phyloP scores from a whole-genome alignment of 2,329 filamentous ascomycete genomes.

The Kalmusia sp. region DNA sequence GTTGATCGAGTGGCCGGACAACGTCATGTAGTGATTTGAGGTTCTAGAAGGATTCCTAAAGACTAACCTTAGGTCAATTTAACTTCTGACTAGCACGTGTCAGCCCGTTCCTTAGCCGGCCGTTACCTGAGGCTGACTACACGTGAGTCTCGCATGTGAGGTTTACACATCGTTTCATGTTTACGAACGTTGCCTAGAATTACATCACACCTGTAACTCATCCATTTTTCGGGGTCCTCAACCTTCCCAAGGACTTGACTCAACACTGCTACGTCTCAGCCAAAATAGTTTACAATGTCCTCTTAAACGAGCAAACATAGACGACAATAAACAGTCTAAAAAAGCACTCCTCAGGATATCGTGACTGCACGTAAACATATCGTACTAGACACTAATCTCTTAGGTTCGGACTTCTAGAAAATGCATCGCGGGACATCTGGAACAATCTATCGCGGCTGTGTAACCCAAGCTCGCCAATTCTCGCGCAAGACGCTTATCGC shows the following conservation, averaged over 20 bases:
- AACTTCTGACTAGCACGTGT: slow-evolving; percentile 19
- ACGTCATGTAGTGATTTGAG: neutral
- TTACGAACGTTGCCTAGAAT: neutral
- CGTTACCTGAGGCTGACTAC: neutral
- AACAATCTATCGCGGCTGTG: slow-evolving; percentile 11
- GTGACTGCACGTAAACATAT: neutral
- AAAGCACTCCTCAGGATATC: too few species aligned
- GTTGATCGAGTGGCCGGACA: neutral
- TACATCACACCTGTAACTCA: neutral
- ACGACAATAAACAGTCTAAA: too few species aligned
- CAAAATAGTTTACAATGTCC: too few species aligned
- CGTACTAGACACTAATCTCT: slow-evolving; percentile 2
- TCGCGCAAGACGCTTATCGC: slow-evolving; percentile 13
- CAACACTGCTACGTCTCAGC: too few species aligned
- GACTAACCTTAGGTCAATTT: slow-evolving; percentile 7
- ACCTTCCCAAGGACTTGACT: too few species aligned
- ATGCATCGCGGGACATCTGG: slow-evolving; percentile 4
- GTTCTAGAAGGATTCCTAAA: slow-evolving; percentile 7
- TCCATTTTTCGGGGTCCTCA: neutral
- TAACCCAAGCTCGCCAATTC: neutral
- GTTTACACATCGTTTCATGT: neutral
- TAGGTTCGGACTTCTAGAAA: slow-evolving; percentile 10
- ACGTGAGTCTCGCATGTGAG: neutral
- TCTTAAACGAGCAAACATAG: too few species aligned
- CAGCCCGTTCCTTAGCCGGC: neutral